Evolutionary conservation across 2,329 filamentous ascomycete species (phyloP).

Genomic region (Epichloe baconii): DNA sequence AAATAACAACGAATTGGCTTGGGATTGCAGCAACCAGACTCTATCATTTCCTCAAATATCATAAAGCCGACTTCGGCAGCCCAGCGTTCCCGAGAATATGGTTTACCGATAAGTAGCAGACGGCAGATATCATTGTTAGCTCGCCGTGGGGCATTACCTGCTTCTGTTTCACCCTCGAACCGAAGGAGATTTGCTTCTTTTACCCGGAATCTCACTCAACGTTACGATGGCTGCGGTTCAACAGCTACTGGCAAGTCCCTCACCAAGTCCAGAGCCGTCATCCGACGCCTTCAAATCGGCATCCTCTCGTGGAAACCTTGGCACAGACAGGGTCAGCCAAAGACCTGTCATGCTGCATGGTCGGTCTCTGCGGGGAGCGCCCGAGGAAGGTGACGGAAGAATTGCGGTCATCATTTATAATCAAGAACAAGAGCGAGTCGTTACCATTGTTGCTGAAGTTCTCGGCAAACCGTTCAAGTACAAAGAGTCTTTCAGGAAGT

Average conservation of each 20-base stretch:
- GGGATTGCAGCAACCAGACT: background rate
- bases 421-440: conserved; percentile 58
- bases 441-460: conserved; percentile 64
- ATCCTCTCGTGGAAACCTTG: conserved; percentile 13
- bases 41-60: background rate
- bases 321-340: conserved; percentile 23
- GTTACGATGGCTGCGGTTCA: conserved; percentile 25
- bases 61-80: background rate
- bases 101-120: background rate
- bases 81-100: background rate
- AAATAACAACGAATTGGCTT: background rate
- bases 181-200: background rate
- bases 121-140: background rate
- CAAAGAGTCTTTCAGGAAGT: conserved; percentile 42
- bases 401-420: conserved; percentile 58
- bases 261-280: conserved; percentile 15
- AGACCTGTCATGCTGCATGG: conserved; percentile 22
- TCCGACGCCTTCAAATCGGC: conserved; percentile 13
- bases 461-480: conserved; percentile 59
- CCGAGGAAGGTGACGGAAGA: conserved; percentile 40
- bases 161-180: background rate
- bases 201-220: background rate
- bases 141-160: background rate
- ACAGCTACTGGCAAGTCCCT: conserved; percentile 22
- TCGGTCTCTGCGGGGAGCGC: conserved; percentile 31